These are phyloP conservation scores for Candida montana DNA, from an alignment of 805 yeast genomes.

Conservation along the genomic window DNA sequence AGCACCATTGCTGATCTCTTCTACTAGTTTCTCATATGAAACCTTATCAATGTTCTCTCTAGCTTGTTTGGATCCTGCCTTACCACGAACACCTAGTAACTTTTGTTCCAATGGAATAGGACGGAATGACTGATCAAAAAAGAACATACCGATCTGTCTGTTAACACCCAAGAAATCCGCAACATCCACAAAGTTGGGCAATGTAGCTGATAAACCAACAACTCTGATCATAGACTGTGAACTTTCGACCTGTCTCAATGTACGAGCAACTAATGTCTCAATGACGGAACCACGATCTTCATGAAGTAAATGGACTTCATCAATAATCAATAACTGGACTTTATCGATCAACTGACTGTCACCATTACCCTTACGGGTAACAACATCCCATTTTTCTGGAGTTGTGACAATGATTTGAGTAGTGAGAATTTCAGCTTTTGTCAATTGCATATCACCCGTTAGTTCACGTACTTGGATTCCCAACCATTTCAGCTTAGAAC, in stretches of 20 bases:
- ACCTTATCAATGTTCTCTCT: slow-evolving; percentile 70
- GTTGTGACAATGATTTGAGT: slow-evolving; percentile 92
- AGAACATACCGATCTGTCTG: slow-evolving; percentile 86
- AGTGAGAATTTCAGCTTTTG: slow-evolving; percentile 68
- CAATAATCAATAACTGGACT: slow-evolving; percentile 82
- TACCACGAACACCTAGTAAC: slow-evolving; percentile 80
- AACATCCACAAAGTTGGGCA: slow-evolving; percentile 88
- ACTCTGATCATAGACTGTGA: slow-evolving; percentile 91
- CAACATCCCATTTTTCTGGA: slow-evolving; percentile 98
- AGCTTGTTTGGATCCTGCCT: slow-evolving; percentile 66
- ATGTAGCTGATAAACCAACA: slow-evolving; percentile 90
- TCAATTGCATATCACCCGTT: slow-evolving; percentile 94
- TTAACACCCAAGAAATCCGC: slow-evolving; percentile 94
- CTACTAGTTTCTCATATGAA: slow-evolving; percentile 69
- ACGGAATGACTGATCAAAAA: slow-evolving; percentile 86
- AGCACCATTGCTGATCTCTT: slow-evolving; percentile 60
- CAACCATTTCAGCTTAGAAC: slow-evolving; percentile 71
- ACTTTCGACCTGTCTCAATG: slow-evolving; percentile 90
- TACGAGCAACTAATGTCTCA: slow-evolving; percentile 91
- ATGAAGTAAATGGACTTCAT: slow-evolving; percentile 93
- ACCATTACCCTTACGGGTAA: slow-evolving; percentile 87
- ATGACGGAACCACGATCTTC: slow-evolving; percentile 98
- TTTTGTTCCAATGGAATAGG: slow-evolving; percentile 93
- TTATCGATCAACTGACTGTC: slow-evolving; percentile 80
- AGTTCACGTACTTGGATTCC: slow-evolving; percentile 83